Percentiles rank a stretch among this genome's conserved stretches.
These are phyloP conservation scores for Orbilia brochopaga DNA, from an alignment of 2,329 filamentous ascomycete genomes.

Conservation along the genomic window DNA sequence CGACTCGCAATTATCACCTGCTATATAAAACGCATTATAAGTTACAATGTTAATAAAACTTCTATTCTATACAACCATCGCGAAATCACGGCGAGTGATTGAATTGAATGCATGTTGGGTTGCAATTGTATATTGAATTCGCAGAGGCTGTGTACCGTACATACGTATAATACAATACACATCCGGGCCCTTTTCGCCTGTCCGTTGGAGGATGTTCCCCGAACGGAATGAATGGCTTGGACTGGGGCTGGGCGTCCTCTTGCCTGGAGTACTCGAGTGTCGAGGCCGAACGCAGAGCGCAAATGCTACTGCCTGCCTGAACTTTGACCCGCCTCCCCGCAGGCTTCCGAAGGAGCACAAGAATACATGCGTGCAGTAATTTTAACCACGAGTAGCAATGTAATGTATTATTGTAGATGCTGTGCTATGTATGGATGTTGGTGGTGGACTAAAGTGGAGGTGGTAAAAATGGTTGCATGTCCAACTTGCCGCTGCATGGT, in stretches of 20 bases:
- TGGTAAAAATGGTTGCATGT: slow-evolving; percentile 8
- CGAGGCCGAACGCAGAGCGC: slow-evolving; percentile 13
- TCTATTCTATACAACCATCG: too few species aligned
- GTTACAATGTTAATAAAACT: too few species aligned
- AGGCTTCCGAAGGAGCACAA: slow-evolving; percentile 30
- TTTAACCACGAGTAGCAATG: too few species aligned
- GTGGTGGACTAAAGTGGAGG: background rate
- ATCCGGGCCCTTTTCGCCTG: slow-evolving; percentile 9
- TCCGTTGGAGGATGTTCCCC: slow-evolving; percentile 22
- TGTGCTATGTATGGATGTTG: too few species aligned
- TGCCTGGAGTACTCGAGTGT: slow-evolving; percentile 42
- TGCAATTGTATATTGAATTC: background rate
- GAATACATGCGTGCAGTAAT: slow-evolving; percentile 4
- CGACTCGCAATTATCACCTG: too few species aligned
- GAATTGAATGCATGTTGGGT: background rate
- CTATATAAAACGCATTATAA: too few species aligned
- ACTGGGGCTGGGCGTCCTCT: slow-evolving; percentile 11
- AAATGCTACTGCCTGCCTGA: slow-evolving; percentile 43
- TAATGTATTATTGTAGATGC: too few species aligned
- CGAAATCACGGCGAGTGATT: too few species aligned
- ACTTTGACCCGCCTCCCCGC: slow-evolving; percentile 25
- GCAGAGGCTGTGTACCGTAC: background rate
- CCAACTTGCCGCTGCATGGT: slow-evolving; percentile 36
- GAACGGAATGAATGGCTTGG: slow-evolving; percentile 33
- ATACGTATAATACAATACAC: slow-evolving; percentile 4